Evolutionary conservation across 2,329 filamentous ascomycete species (phyloP), one percentile per base, ranked within the genome.

Genomic region (Fusarium proliferatum): DNA sequence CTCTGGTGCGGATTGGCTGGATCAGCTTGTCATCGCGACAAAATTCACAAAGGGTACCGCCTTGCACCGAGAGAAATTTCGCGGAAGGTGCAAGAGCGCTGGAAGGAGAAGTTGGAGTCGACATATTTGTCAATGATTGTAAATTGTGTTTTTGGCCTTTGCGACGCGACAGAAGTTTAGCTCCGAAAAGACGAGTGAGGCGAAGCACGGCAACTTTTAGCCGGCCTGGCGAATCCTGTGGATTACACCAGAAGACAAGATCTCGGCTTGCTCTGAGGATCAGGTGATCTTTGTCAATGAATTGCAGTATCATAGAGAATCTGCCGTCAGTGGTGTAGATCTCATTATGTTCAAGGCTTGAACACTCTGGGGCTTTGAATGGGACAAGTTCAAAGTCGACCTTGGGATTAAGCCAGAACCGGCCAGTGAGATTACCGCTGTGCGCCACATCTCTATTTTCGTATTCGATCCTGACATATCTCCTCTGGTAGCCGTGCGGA

Each of bases 41-140:
- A 30, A 59, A 70, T 34, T 57, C 39, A 42, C 64, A 70, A 21
- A 70, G 59, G 0, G 42, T 68, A 19, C 39, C 55, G 16, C 53
- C 61, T 33, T 61, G 30, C 10, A 52, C 13, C 26, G 45, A 46
- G 34, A 64, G 61, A 12, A 61, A 26, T 9, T 15, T 28, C 21
- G 8, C 15, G 2, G 39, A 19, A 19, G 16, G 9, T 8, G 36
- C 6, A 9, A 21, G 23, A 16, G 4, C 12, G 9, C 10, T 26
- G 5, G 11, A 28, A 7, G 28, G 19, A 30, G 15, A n/a, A 4
- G 15, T 23, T 51, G 16, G 21, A 9, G 16, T 6, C 15, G 28
- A 10, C 53, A 64, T 51, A 3, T 17, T 28, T 30, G 10, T 7
- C 11, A 33, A 13, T 23, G 17, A 9, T 9, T 34, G 28, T 8